phyloP scores from a whole-genome alignment of 352 stramenopile genomes.

The Paralagenidium karlingii region DNA sequence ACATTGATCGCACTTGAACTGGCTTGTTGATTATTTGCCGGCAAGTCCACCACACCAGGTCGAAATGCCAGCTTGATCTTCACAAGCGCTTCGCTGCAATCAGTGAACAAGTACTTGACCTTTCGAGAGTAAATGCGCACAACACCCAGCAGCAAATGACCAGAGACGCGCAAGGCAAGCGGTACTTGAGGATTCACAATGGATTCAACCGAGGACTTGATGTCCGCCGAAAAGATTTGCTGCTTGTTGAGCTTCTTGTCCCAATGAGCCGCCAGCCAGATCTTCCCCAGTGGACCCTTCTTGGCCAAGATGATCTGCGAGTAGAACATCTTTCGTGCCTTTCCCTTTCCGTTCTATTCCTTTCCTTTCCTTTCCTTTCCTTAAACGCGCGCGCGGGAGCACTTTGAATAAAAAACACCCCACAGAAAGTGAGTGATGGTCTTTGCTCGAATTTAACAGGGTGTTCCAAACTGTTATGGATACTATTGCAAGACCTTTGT shows the following conservation, averaged over 20 bases:
- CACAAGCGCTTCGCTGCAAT: slow-evolving; percentile 97
- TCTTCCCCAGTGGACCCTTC: slow-evolving; percentile 97
- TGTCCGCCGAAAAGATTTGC: slow-evolving; percentile 97
- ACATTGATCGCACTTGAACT: slow-evolving; percentile 74
- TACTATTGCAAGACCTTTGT: too few species aligned
- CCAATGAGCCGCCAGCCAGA: slow-evolving; percentile 98
- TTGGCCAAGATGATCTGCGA: slow-evolving; percentile 98
- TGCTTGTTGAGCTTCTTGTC: slow-evolving; percentile 99
- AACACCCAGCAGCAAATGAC: slow-evolving; percentile 96
- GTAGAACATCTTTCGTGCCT: slow-evolving; percentile 99
- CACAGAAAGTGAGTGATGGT: too few species aligned
- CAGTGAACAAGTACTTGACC: slow-evolving; percentile 96
- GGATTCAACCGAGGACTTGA: slow-evolving; percentile 91
- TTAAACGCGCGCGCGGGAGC: too few species aligned
- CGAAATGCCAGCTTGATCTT: slow-evolving; percentile 98
- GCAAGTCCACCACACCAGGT: slow-evolving; percentile 68
- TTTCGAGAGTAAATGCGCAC: slow-evolving; percentile 98
- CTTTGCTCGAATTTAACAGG: too few species aligned
- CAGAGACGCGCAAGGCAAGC: slow-evolving; percentile 94
- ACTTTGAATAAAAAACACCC: too few species aligned
- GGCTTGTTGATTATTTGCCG: slow-evolving; percentile 42
- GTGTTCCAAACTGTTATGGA: too few species aligned
- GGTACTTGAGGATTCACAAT: slow-evolving; percentile 96
- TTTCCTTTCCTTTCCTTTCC: too few species aligned
- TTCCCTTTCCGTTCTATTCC: too few species aligned